Evolutionary conservation across 1,139 yeast species (phyloP).

Genomic region (Pichia sp.): DNA sequence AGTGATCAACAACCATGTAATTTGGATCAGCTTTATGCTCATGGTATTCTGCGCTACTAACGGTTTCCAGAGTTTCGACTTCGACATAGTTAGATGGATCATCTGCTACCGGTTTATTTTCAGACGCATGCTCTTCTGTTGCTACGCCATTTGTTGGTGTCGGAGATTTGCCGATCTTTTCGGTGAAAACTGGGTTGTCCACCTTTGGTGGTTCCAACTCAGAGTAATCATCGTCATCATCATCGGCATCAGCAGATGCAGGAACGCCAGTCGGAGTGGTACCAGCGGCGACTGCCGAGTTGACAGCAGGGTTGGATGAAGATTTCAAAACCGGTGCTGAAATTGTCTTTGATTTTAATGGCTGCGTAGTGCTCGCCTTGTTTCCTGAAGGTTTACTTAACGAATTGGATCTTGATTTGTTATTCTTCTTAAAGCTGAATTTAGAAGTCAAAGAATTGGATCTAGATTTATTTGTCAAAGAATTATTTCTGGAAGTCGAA

Average conservation of each 20-base stretch:
- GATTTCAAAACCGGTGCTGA: conserved; percentile 1
- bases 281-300: neutral
- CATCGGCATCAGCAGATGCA: conserved; percentile 7
- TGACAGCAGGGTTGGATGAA: conserved; percentile 1
- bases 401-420: conserved; percentile 12
- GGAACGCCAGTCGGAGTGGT: neutral
- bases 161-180: conserved; percentile 7
- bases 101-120: conserved; percentile 2
- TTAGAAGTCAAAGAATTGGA: conserved; percentile 15
- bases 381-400: conserved; percentile 1
- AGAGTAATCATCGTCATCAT: conserved; percentile 8
- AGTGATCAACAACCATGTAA: conserved; percentile 38
- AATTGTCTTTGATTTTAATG: neutral
- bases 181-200: conserved; percentile 13
- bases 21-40: conserved; percentile 39
- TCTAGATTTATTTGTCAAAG: conserved; percentile 14
- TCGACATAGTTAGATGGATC: conserved; percentile 20
- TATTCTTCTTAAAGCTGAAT: conserved; percentile 6
- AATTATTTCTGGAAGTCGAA: conserved; percentile 1
- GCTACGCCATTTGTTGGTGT: conserved; percentile 3
- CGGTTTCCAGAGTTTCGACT: conserved; percentile 43
- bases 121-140: neutral
- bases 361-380: neutral
- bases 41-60: conserved; percentile 40
- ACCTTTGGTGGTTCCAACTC: conserved; percentile 7